These are phyloP conservation scores for Glonium stellatum DNA, from an alignment of 495 filamentous ascomycete species.

Conservation along the genomic window DNA sequence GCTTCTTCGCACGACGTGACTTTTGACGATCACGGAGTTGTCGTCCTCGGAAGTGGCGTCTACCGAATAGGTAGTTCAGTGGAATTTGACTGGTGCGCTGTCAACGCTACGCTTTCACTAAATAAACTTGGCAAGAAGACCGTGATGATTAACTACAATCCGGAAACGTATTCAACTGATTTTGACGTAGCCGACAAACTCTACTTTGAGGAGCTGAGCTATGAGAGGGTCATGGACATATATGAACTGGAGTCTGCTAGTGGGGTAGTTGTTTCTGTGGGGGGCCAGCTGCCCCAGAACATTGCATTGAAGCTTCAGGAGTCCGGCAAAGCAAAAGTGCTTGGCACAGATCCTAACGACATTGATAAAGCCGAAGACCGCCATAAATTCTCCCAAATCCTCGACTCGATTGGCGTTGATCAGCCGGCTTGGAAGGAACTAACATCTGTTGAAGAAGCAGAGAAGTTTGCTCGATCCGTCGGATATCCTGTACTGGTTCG, in stretches of 20 bases:
- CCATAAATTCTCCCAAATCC: conserved; percentile 96
- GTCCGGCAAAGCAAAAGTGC: conserved; percentile 75
- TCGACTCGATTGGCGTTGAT: conserved; percentile 92
- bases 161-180: conserved; percentile 59
- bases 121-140: conserved; percentile 92
- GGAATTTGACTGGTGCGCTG: conserved; percentile 98
- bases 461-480: conserved; percentile 74
- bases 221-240: conserved; percentile 97
- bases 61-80: conserved; percentile 97
- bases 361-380: conserved; percentile 96
- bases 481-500: conserved; percentile 90
- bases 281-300: conserved; percentile 94
- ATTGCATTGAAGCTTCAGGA: conserved; percentile 95
- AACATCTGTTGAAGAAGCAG: conserved; percentile 79
- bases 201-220: conserved; percentile 96
- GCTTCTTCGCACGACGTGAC: conserved; percentile 90
- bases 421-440: conserved; percentile 98
- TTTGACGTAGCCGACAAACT: conserved; percentile 91
- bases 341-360: conserved; percentile 85
- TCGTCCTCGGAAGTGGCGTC: conserved; percentile 88
- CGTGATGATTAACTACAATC: conserved; percentile 76
- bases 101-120: conserved; percentile 83
- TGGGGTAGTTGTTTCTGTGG: conserved; percentile 91
- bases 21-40: conserved; percentile 86
- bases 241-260: conserved; percentile 84